Evolutionary conservation across 345 rosid species (phyloP), one percentile per base, ranked within the genome.

Genomic region (Odontarrhena argentea): DNA sequence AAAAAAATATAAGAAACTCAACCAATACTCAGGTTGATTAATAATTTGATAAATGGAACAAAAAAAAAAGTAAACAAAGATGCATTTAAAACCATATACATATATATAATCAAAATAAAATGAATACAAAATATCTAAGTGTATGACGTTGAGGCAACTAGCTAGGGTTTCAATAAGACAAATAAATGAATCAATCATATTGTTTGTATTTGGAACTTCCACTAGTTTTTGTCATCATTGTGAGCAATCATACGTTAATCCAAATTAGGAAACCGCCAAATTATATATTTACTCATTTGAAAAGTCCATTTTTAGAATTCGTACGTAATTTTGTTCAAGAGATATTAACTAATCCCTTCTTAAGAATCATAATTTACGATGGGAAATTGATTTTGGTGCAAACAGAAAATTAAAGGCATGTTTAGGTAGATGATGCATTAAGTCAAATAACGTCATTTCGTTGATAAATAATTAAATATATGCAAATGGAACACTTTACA

Each of bases 81-180:
- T 28, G 32, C 32, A 28, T 49, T 49, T 5, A 1, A 45, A 45
- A 2, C 12, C 51, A 6, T 47, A 53, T 24, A 58, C 36, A 6
- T 6, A 26, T 3, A 50, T 28, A 18, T 14, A 55, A 34, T 35
- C 12, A 42, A 26, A 44, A 34, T 7, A 47, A 24, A 30, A n/a
- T 42, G 5, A 12, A 24, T 2, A 12, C 38, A 59, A 59, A 26
- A 13, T 11, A 43, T n/a, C 14, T 30, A 43, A 13, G 24, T 8
- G n/a, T 30, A 37, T 35, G 61, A 45, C 43, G n/a, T 56, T n/a
- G 56, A 24, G n/a, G 44, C 63, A 34, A 3, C 62, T 44, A 44
- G 71, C 63, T 55, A 46, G 18, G 63, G 71, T 45, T 67, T 46
- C 55, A 55, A 22, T 55, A 56, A 45, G 63, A 55, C 46, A 55